Evolutionary conservation across 805 yeast species (phyloP), one percentile per base, ranked within the genome.

Genomic region (Cyberlindnera xishuangbannaensis): DNA sequence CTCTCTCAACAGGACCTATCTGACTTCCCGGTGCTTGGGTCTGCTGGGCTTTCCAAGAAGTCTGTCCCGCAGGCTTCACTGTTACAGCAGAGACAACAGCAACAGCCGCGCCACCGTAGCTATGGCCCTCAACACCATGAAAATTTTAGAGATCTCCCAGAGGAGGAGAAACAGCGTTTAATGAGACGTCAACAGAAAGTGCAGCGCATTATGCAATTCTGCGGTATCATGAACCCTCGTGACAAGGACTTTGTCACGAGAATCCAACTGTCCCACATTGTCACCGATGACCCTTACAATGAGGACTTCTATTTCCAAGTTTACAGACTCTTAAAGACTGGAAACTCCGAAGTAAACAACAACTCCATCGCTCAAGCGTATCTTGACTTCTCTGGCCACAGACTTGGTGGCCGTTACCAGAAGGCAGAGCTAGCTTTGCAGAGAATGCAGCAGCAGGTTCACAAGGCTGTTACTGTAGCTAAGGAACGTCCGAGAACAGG

Each of bases 361-460:
- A 84, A 79, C 56, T 74, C 83, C n/a, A 81, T 88, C 65, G 96
- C 96, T 6, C 84, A 84, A 55, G 92, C 95, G 10, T 88, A 88
- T 52, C 65, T 87, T 54, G 92, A 85, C 51, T 94, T 83, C 56
- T 80, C 95, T 38, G 95, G 95, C 33, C 95, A 85, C 60, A 75
- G 92, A 60, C 65, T 84, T 36, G 95, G 95, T 49, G 94, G 94
- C 32, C 76, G 87, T 57, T 68, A 77, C 43, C 82, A 78, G 61
- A 69, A 90, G 56, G 90, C 88, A 7, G 95, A 85, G 58, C 78
- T 86, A 44, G 96, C 95, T 1, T 69, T 88, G 51, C 95, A 85
- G 65, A 79, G 97, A 68, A 85, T 92, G 95, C 97, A 90, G 63
- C 95, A 87, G 57, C 97, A 90, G 64, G 95, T 90, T 33, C 94